Percentiles rank a stretch among this genome's conserved stretches.
These are phyloP conservation scores for Aplosporella prunicola DNA, from an alignment of 2,329 filamentous ascomycete genomes.

Conservation along the genomic window DNA sequence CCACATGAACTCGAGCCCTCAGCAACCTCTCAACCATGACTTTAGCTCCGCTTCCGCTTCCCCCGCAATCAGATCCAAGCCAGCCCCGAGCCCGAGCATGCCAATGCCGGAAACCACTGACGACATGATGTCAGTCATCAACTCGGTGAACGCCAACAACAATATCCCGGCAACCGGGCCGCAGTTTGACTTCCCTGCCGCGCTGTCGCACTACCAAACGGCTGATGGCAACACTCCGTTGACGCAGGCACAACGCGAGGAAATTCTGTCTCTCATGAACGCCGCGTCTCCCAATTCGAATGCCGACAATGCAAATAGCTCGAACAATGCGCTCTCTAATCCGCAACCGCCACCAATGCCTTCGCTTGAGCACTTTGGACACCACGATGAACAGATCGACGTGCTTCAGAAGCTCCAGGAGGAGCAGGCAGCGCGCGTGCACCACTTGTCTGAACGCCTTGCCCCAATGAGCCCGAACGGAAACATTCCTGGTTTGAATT, in stretches of 20 bases:
- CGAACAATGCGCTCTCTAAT: conserved; percentile 49
- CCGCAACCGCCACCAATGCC: conserved; percentile 47
- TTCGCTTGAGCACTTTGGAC: conserved; percentile 52
- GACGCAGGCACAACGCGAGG: conserved; percentile 38
- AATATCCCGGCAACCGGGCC: conserved; percentile 23
- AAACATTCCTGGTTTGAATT: conserved; percentile 39
- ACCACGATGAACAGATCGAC: conserved; percentile 67
- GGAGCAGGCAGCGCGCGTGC: conserved; percentile 68
- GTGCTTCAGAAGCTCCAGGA: conserved; percentile 68
- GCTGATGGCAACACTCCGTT: conserved; percentile 37
- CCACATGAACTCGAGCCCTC: conserved; percentile 8
- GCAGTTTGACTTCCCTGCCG: conserved; percentile 37
- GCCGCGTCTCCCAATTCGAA: conserved; percentile 22
- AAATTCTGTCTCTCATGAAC: conserved; percentile 40
- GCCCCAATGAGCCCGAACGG: conserved; percentile 74
- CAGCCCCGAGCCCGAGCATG: conserved; percentile 26
- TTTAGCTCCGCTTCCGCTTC: conserved; percentile 2
- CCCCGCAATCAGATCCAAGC: conserved; percentile 33
- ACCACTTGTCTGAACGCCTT: conserved; percentile 63
- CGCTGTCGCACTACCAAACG: conserved; percentile 40
- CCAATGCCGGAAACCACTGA: conserved; percentile 31
- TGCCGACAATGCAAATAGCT: conserved; percentile 19
- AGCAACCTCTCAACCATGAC: conserved; percentile 3
- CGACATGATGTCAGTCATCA: conserved; percentile 43
- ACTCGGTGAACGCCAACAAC: conserved; percentile 35